Evolutionary conservation across 352 stramenopile genomes (phyloP), one percentile per base, ranked within the genome.

Genomic region (Blastocystis sp.): DNA sequence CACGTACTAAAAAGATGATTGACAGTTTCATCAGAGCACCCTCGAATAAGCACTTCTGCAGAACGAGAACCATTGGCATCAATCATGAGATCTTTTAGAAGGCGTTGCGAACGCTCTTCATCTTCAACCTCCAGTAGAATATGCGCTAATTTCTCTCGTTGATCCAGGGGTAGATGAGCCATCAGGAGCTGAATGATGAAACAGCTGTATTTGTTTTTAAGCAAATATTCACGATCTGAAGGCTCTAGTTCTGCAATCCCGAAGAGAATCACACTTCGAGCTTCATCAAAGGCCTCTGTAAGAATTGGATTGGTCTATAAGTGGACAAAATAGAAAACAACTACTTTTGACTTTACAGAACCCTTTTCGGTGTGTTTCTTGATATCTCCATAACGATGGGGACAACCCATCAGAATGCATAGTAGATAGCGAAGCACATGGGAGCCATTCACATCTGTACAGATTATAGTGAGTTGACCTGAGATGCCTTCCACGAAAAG

Each of bases 301-400:
- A 84, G n/a, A 37, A 60, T 44, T 1, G 33, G 24, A 56, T 84
- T 84, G 13, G n/a, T 66, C 73, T 84, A 68, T 17, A 33, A 22
- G 7, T 35, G 3, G 51, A 4, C 22, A 1, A 7, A 27, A 15
- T n/a, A 42, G 15, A 54, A 24, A 35, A 48, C 4, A 40, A 15
- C 4, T 40, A 84, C 73, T 57, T 84, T 84, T 42, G 51, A 54
- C 42, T 44, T 22, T 11, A 84, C 33, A n/a, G 73, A 66, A 42
- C 78, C 78, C 33, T 89, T 89, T 27, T 53, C 66, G 24, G 69
- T 79, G 54, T 89, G 78, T 42, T 89, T 89, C 78, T 89, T 89
- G 27, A 79, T 64, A 24, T 68, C 54, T 24, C 40, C 78, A 53
- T 27, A 78, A 11, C 44, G 30, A 44, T 62, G 58, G 9, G 78